These are phyloP conservation scores for Aspergillus intermedius DNA, from an alignment of 2,329 filamentous ascomycete species.

Conservation along the genomic window DNA sequence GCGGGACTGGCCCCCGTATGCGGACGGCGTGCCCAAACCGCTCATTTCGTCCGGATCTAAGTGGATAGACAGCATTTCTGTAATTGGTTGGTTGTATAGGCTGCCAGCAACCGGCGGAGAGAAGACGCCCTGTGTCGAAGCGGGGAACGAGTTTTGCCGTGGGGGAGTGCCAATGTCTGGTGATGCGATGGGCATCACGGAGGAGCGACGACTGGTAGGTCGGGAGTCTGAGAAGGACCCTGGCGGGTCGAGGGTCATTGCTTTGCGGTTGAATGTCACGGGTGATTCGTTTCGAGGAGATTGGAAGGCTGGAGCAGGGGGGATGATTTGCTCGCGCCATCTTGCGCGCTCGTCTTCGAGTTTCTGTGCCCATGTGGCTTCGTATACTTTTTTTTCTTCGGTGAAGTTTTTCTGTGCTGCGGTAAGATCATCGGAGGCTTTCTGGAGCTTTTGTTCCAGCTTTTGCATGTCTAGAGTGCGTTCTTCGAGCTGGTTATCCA, in stretches of 20 bases:
- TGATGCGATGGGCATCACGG: slow-evolving; percentile 29
- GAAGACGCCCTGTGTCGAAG: slow-evolving; percentile 16
- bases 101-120: slow-evolving; percentile 23
- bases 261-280: slow-evolving; percentile 36
- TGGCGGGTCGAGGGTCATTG: slow-evolving; percentile 31
- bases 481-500: slow-evolving; percentile 53
- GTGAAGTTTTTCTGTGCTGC: slow-evolving; percentile 52
- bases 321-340: slow-evolving; percentile 46
- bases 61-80: slow-evolving; percentile 32
- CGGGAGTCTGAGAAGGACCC: slow-evolving; percentile 33
- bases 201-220: slow-evolving; percentile 35
- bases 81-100: slow-evolving; percentile 14
- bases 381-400: slow-evolving; percentile 54
- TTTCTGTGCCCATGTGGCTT: slow-evolving; percentile 51
- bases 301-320: slow-evolving; percentile 24
- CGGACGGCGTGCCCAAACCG: slow-evolving; percentile 29
- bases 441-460: slow-evolving; percentile 34
- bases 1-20: slow-evolving; percentile 40
- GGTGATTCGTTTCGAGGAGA: slow-evolving; percentile 36
- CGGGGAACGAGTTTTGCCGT: slow-evolving; percentile 41
- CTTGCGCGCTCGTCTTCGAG: slow-evolving; percentile 60
- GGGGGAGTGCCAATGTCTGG: slow-evolving; percentile 35
- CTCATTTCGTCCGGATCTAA: slow-evolving; percentile 44
- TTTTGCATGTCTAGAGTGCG: slow-evolving; percentile 55
- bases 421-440: slow-evolving; percentile 56